Base-by-base conservation (phyloP, 2,329 filamentous ascomycete species). In the Capronia americana region DNA sequence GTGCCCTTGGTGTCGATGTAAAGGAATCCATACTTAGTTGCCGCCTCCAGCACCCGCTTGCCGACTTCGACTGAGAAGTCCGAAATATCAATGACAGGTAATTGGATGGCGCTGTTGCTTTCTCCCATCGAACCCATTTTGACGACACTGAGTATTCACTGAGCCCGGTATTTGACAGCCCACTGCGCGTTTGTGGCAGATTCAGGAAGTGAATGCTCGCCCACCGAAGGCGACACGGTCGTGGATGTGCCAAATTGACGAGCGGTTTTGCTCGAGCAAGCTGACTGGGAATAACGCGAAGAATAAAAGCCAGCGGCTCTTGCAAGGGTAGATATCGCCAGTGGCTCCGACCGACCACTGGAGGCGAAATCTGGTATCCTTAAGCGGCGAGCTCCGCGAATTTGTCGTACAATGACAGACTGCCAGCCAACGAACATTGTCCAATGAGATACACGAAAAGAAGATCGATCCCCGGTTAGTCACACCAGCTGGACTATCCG, bases 41-140 rank as follows among this genome's bases (percentile, higher is more conserved):
- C 93, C 0, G 94, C 94, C 67, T 90, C 86, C 50, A 97, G 87
- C 50, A 98, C 81, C 64, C 84, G 84, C 69, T 88, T 85, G 63
- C 87, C 87, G 59, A 90, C 90, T n/a, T 76, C 75, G 65, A 85
- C 80, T 30, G 83, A 82, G 4, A 84, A 81, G 20, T 85, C 83
- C 3, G 88, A 89, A 70, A 97, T 88, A 77, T 97, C 90, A 72
- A 98, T 92, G 60, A 97, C 82, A 24, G 94, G 93, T 46, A 97
- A 93, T 23, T 65, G 48, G 50, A 72, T 66, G 32, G 48, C 61
- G 17, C 53, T 55, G 53, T 34, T 58, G 20, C 28, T 32, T 12
- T 23, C 58, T 5, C 28, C 38, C 1, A 56, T 44, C 11, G 57
- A 61, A 55, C 53, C 63, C 63, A 65, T 65, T 34, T 20, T 34